Evolutionary conservation across 768 basidiomycete species (phyloP).

Genomic region (Mycena vitilis): DNA sequence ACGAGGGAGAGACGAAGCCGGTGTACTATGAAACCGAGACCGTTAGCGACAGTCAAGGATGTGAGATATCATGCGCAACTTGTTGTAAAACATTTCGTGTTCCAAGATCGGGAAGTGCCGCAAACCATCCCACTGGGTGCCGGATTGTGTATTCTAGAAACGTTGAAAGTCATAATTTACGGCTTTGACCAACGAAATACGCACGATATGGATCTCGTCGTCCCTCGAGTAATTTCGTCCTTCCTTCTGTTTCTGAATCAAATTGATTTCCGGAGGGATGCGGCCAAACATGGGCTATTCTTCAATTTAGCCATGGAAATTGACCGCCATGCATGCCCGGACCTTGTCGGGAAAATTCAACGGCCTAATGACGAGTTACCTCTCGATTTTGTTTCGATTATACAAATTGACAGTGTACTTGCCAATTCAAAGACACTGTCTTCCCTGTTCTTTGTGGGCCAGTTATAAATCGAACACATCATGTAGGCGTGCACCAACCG

Average conservation of each 20-base stretch:
- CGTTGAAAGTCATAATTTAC: not conserved
- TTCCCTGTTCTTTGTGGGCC: constrained; percentile 57
- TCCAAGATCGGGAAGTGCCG: constrained; percentile 61
- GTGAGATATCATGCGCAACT: constrained; percentile 47
- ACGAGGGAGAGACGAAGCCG: constrained; percentile 53
- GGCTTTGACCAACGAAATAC: constrained; percentile 28
- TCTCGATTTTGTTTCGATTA: not conserved
- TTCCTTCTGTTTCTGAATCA: constrained; percentile 42
- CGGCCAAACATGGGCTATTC: constrained; percentile 68
- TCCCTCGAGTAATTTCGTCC: constrained; percentile 44
- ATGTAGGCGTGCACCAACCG: constrained; percentile 50
- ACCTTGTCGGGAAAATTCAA: constrained; percentile 76
- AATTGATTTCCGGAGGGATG: constrained; percentile 63
- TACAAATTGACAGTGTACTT: constrained; percentile 35
- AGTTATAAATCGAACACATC: constrained; percentile 1
- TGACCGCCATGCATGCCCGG: constrained; percentile 1
- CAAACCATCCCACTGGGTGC: constrained; percentile 75
- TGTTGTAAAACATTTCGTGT: constrained; percentile 72
- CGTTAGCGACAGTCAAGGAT: not conserved
- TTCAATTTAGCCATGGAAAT: not conserved
- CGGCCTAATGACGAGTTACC: constrained; percentile 56
- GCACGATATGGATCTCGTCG: constrained; percentile 70
- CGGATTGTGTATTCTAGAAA: constrained; percentile 76
- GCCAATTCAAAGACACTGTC: constrained; percentile 74
- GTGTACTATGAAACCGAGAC: constrained; percentile 50